These are phyloP conservation scores for Selaginella moellendorffii DNA, from an alignment of 75 land plant species.

Conservation along the genomic window DNA sequence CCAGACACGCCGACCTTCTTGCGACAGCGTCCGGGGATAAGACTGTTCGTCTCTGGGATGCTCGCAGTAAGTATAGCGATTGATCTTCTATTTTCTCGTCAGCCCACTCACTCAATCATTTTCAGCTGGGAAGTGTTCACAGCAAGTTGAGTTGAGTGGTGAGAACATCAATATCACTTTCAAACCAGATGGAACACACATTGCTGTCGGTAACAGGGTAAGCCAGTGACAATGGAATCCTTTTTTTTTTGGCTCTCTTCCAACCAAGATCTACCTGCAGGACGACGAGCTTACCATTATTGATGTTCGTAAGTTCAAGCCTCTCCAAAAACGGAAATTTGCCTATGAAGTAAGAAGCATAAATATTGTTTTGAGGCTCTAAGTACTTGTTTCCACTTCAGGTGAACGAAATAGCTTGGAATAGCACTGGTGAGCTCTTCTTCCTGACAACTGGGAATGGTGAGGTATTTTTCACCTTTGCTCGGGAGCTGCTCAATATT, in stretches of 20 bases:
- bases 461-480: slow-evolving; percentile 15
- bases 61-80: slow-evolving; percentile 60
- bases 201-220: slow-evolving; percentile 97
- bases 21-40: slow-evolving; percentile 96
- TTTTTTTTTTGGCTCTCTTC: slow-evolving; percentile 8
- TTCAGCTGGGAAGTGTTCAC: slow-evolving; percentile 92
- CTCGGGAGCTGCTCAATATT: no score
- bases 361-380: neutral
- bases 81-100: slow-evolving; percentile 3
- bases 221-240: neutral
- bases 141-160: slow-evolving; percentile 90
- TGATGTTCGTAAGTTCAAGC: slow-evolving; percentile 88
- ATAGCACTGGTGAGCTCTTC: slow-evolving; percentile 80
- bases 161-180: slow-evolving; percentile 94
- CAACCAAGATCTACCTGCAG: no score
- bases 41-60: slow-evolving; percentile 97
- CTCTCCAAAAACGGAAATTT: slow-evolving; percentile 74
- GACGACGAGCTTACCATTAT: slow-evolving; percentile 92
- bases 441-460: slow-evolving; percentile 94
- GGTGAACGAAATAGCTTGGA: slow-evolving; percentile 98
- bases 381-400: slow-evolving; percentile 11
- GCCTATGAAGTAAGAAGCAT: slow-evolving; percentile 73
- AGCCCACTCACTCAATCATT: neutral
- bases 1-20: slow-evolving; percentile 80
- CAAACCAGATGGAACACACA: slow-evolving; percentile 86